Conservation (phyloP, 768 basidiomycete species). For the Boletus vermiculosoides region DNA sequence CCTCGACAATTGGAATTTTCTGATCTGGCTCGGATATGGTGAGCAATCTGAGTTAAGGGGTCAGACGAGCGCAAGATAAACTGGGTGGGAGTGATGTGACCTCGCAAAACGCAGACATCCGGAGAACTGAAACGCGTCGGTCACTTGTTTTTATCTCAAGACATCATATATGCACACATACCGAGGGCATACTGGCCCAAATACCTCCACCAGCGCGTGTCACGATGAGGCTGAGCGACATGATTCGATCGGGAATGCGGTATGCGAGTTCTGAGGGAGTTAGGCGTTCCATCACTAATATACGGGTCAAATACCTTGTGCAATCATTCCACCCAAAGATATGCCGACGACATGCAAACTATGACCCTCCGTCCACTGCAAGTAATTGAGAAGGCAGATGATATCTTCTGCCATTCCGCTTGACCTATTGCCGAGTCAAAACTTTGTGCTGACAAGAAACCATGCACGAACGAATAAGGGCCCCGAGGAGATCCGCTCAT, state of each 20-base stretch:
- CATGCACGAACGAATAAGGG: slow-evolving; percentile 64
- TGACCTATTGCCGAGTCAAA: slow-evolving; percentile 44
- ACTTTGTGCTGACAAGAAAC: background rate
- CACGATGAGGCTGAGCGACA: slow-evolving; percentile 63
- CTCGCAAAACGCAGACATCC: slow-evolving; percentile 38
- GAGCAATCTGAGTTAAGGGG: slow-evolving; percentile 32
- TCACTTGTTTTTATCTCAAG: background rate
- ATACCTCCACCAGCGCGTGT: slow-evolving; percentile 64
- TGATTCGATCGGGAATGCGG: slow-evolving; percentile 63
- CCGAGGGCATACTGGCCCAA: slow-evolving; percentile 64
- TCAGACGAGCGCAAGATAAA: slow-evolving; percentile 3
- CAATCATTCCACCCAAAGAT: slow-evolving; percentile 84
- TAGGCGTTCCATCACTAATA: background rate
- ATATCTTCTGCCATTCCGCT: slow-evolving; percentile 76
- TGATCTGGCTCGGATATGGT: slow-evolving; percentile 40
- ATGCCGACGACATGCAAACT: slow-evolving; percentile 70
- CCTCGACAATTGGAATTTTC: slow-evolving; percentile 50
- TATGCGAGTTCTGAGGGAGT: slow-evolving; percentile 57
- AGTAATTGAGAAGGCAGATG: slow-evolving; percentile 60
- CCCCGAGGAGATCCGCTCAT: slow-evolving; percentile 69
- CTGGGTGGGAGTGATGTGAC: slow-evolving; percentile 17
- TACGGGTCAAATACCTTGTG: slow-evolving; percentile 50
- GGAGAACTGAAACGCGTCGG: slow-evolving; percentile 34
- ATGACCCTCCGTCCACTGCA: slow-evolving; percentile 66
- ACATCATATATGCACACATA: slow-evolving; percentile 31